Evolutionary conservation across 441 rosid genomes (phyloP), one percentile per base, ranked within the genome.

Genomic region (Oxalis stricta): DNA sequence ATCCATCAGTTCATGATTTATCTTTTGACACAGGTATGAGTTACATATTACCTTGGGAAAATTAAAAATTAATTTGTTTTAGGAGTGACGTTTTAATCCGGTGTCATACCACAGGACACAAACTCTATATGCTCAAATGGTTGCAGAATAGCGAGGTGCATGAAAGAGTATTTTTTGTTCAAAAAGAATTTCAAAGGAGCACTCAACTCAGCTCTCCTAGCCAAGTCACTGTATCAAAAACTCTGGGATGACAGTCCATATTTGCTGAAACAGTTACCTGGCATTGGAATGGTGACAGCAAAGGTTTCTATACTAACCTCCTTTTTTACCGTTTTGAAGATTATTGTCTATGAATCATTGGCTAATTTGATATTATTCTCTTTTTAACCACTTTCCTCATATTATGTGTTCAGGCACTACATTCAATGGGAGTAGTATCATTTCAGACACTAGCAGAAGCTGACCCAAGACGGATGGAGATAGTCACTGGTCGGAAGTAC

Each of bases 271-370:
- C 93, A 91, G 60, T 70, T 91, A 56, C 80, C 91, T 42, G 95
- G 99, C 68, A 86, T 91, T 44, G 99, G 96, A 58, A 91, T 83
- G 93, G 99, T 91, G 68, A 91, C 99, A 5, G 96, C 96, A 30
- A 91, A 91, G 99, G 99, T 91, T 52, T 33, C 61, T 42, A 33
- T 14, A 33, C 49, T 48, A 4, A 38, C 30, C 29, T 26, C 33
- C n/a, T n/a, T 19, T 13, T 24, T 35, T 44, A 18, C 23, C 38
- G 42, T 20, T 15, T 3, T 6, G 21, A 42, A 32, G 49, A 14
- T n/a, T 42, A 15, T 1, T 20, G 34, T 38, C 38, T 34, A 28
- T 43, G 38, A 22, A 12, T 7, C 15, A 15, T 52, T 41, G 29
- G 32, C 43, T 31, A 3, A 7, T 53, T 52, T 22, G 14, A 5